phyloP scores from a whole-genome alignment of 495 filamentous ascomycete species.

The Penicillium cosmopolitanum region DNA sequence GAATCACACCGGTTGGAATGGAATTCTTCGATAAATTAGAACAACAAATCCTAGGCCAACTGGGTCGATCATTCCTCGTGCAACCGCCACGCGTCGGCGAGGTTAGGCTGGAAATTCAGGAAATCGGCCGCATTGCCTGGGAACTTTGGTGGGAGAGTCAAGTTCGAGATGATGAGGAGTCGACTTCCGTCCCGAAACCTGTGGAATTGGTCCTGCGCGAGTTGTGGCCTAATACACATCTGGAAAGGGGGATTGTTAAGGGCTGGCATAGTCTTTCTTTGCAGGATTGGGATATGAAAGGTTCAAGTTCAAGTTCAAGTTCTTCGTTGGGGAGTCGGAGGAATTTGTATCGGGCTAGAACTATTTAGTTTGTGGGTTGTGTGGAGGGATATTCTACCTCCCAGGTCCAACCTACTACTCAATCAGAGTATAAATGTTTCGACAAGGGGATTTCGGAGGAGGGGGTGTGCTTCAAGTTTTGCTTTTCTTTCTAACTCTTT shows the following conservation, averaged over 20 bases:
- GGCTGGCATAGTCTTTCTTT: neutral
- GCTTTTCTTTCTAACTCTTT: neutral
- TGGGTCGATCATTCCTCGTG: conserved; percentile 1
- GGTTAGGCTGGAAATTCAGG: neutral
- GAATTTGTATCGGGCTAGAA: neutral
- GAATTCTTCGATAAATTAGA: conserved; percentile 5
- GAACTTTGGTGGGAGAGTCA: conserved; percentile 4
- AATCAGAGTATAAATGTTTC: too few relatives aligned
- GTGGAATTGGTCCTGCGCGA: neutral
- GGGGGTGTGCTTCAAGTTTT: neutral
- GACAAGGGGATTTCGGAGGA: too few relatives aligned
- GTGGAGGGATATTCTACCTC: too few relatives aligned
- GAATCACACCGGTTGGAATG: neutral
- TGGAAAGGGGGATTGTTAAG: neutral
- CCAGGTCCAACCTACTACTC: too few relatives aligned
- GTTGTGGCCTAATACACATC: neutral
- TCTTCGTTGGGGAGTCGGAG: neutral
- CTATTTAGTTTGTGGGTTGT: too few relatives aligned
- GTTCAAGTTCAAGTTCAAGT: neutral
- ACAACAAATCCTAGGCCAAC: neutral
- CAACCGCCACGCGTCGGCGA: neutral
- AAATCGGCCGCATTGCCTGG: neutral
- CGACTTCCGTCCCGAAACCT: neutral
- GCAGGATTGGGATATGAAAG: neutral
- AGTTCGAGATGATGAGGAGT: neutral